Percentiles rank a stretch among this genome's conserved stretches.
Evolutionary conservation across 2,329 filamentous ascomycete genomes (phyloP).

Genomic region (Arthrobotrys pseudoclavata): DNA sequence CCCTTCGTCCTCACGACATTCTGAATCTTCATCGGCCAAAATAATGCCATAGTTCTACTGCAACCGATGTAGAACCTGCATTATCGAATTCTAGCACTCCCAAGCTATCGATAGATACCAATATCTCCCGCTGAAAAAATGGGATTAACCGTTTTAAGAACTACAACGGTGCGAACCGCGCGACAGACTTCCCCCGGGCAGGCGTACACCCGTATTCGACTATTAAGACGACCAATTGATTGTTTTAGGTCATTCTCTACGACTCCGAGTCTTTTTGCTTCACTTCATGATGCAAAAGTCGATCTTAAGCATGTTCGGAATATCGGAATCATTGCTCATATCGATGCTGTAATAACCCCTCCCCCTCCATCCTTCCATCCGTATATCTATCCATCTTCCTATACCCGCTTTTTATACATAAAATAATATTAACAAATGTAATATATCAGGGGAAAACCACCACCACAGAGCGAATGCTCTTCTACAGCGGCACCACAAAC

Average conservation of each 20-base stretch:
- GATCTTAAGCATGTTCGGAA: constrained; percentile 76
- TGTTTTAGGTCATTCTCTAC: constrained; percentile 39
- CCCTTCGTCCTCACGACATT: neutral
- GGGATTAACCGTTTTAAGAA: constrained; percentile 35
- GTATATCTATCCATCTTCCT: constrained; percentile 66
- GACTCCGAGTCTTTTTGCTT: constrained; percentile 31
- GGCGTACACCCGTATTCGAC: constrained; percentile 46
- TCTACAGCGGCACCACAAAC: constrained; percentile 92
- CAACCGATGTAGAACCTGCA: constrained; percentile 17
- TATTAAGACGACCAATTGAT: constrained; percentile 37
- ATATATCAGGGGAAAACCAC: constrained; percentile 90
- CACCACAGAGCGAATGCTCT: constrained; percentile 93
- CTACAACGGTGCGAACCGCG: constrained; percentile 41
- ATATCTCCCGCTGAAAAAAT: constrained; percentile 1
- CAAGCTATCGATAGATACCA: constrained; percentile 7
- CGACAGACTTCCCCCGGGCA: constrained; percentile 30
- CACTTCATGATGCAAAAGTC: constrained; percentile 49
- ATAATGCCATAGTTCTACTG: constrained; percentile 18
- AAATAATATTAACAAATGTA: constrained; percentile 67
- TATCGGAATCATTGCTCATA: constrained; percentile 98
- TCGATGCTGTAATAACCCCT: constrained; percentile 78
- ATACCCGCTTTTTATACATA: constrained; percentile 62
- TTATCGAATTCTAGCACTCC: neutral
- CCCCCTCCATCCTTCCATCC: constrained; percentile 64
- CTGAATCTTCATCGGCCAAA: neutral